Evolutionary conservation across 805 yeast species (phyloP).

Genomic region (Ogataea degrootiae): DNA sequence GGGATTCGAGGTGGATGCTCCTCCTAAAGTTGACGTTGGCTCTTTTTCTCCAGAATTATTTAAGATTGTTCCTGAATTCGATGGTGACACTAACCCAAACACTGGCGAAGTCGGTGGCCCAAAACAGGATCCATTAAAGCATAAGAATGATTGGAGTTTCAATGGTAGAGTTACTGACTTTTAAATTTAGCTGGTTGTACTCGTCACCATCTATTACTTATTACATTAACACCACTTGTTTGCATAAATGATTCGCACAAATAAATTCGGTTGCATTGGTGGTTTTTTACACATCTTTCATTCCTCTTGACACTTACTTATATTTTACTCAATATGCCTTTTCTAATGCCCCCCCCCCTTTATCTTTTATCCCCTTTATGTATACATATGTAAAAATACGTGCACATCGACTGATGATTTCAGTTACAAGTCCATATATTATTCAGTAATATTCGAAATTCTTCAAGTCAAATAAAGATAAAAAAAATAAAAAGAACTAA

Average conservation of each 20-base stretch:
- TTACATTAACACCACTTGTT: no score
- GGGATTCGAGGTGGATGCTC: slow-evolving; percentile 27
- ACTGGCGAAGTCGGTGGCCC: slow-evolving; percentile 98
- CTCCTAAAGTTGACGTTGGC: slow-evolving; percentile 48
- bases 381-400: background rate
- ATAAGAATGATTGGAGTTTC: slow-evolving; percentile 87
- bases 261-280: slow-evolving; percentile 1
- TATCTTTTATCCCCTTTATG: background rate
- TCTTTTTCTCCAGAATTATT: slow-evolving; percentile 63
- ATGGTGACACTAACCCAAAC: slow-evolving; percentile 86
- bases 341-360: background rate
- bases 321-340: background rate
- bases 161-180: slow-evolving; percentile 97
- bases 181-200: slow-evolving; percentile 27
- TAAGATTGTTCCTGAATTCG: slow-evolving; percentile 88
- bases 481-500: background rate
- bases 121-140: slow-evolving; percentile 87
- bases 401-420: no score
- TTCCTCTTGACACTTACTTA: background rate
- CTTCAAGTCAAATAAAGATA: background rate
- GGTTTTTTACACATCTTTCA: background rate
- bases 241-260: no score
- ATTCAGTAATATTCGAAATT: background rate
- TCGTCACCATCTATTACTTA: no score
- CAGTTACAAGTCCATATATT: no score